These are phyloP conservation scores for Blastocrithidia nonstop DNA, from an alignment of 208 protist species.

Conservation along the genomic window DNA sequence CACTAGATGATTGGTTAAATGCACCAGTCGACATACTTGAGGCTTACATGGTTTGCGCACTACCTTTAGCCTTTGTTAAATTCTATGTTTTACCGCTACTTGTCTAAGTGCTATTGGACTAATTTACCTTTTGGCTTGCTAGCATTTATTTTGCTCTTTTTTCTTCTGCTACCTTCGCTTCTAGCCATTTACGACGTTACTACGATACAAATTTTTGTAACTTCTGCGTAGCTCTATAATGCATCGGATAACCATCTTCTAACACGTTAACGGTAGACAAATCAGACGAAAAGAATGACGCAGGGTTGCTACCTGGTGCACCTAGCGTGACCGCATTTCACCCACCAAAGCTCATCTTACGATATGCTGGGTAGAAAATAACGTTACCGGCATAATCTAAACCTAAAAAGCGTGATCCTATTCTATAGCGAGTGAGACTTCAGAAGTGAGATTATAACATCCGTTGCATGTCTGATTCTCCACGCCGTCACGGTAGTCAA, in stretches of 20 bases:
- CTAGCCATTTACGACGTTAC: constrained; percentile 32
- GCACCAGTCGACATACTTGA: no score
- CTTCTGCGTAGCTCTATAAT: constrained; percentile 60
- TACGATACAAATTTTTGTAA: constrained; percentile 52
- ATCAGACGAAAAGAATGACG: constrained; percentile 40
- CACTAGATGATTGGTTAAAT: no score
- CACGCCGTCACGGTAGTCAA: constrained; percentile 7
- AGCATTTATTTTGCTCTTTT: constrained; percentile 1
- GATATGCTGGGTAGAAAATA: constrained; percentile 69
- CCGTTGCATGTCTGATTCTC: constrained; percentile 16
- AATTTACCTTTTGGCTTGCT: no score
- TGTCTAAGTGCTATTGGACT: constrained; percentile 2
- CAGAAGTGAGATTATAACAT: constrained; percentile 75
- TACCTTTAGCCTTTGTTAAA: no score
- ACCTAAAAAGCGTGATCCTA: constrained; percentile 49
- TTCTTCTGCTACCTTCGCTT: constrained; percentile 2
- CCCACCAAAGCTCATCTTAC: constrained; percentile 59
- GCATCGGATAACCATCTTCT: constrained; percentile 80
- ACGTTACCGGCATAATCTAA: constrained; percentile 79
- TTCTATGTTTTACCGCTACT: no score
- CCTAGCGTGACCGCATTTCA: constrained; percentile 74
- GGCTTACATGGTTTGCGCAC: no score
- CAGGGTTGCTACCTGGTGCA: constrained; percentile 17
- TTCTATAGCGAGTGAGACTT: constrained; percentile 76
- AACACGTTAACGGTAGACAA: constrained; percentile 59